Base-by-base conservation (phyloP, 257 asterid genomes). In the Przewalskia tangutica region DNA sequence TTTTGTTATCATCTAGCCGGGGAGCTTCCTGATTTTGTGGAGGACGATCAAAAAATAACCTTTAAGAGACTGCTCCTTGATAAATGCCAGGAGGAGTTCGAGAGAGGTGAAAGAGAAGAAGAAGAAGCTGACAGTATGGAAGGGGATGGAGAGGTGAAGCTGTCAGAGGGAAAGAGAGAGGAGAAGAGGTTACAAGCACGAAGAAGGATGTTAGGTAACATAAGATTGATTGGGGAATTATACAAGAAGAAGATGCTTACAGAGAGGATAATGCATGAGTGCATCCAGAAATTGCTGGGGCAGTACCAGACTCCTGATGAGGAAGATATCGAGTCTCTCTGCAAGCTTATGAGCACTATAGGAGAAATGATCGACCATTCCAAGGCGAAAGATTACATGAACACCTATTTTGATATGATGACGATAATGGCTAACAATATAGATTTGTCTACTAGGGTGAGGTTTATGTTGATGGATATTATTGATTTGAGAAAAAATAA, bases 221-320 rank as follows among this genome's bases (percentile, higher is more conserved):
- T 87, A n/a, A 81, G 88, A 73, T 55, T 87, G 64, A 85, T 87
- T 20, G 90, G 90, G n/a, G 90, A 87, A 67, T 64, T 87, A 14
- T 85, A 85, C 87, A 87, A 85, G 84, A 87, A 87, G 32, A 83
- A 77, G 67, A 83, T 85, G 90, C 66, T 87, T 27, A 85, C 88
- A 3, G 90, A 85, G 81, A 81, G 85, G 51, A 82, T 85, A 46
- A 85, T 87, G 77, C 90, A 81, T 63, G 86, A 78, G 56, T 87
- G 90, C 83, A 85, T 87, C 65, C 59, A 70, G 34, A 87, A 85
- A 75, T 84, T 87, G 58, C 56, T 87, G 18, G 87, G 88, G 23
- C 82, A 87, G 75, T 18, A 65, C 58, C 81, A 84, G 55, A 81
- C 84, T 81, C 88, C 88, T 7, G 90, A 81, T 17, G 90, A 85